These are phyloP conservation scores for Panicum miliaceum DNA, from an alignment of 176 grass and related monocot species.

Conservation along the genomic window DNA sequence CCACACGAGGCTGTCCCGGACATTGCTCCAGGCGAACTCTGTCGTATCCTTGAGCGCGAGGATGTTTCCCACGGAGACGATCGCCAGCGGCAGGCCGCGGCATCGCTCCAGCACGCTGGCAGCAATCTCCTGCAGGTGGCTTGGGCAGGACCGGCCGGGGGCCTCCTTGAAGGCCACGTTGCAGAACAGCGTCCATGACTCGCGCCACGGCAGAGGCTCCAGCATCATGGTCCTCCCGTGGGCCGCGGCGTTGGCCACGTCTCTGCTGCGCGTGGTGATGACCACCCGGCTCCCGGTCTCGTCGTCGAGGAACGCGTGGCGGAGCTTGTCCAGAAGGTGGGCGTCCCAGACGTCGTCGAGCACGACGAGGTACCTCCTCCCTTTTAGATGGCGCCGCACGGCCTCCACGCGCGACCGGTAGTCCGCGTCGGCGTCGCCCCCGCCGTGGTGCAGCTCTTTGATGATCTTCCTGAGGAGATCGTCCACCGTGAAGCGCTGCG, in stretches of 20 bases:
- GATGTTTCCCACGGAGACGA: conserved; percentile 39
- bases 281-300: conserved; percentile 20
- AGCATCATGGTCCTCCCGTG: background rate
- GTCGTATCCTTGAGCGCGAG: background rate
- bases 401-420: background rate
- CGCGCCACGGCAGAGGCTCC: background rate
- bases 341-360: conserved; percentile 51
- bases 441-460: conserved; percentile 6
- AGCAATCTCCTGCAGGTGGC: background rate
- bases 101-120: conserved; percentile 33
- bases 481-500: background rate
- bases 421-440: background rate
- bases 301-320: background rate
- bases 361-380: conserved; percentile 34
- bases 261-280: conserved; percentile 41
- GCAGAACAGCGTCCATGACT: conserved; percentile 37
- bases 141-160: background rate
- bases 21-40: conserved; percentile 16
- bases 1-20: background rate
- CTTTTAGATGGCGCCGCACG: background rate
- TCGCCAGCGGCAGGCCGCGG: conserved; percentile 51
- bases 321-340: background rate
- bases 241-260: conserved; percentile 27
- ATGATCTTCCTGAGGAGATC: conserved; percentile 38
- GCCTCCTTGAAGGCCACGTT: conserved; percentile 10